Evolutionary conservation across 1,139 yeast genomes (phyloP).

Genomic region (Hyphopichia khmerensis): DNA sequence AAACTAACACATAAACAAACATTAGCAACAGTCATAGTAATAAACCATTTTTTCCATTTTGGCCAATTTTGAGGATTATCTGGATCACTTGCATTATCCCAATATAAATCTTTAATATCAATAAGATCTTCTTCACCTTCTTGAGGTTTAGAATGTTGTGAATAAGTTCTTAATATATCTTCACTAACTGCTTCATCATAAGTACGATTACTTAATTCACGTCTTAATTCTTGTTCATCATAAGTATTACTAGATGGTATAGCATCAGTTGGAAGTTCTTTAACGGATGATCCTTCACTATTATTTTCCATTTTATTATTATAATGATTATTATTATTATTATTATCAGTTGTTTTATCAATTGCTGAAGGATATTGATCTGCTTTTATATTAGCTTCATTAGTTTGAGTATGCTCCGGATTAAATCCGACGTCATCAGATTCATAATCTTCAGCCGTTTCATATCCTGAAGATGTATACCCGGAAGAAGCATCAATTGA

Average conservation of each 20-base stretch:
- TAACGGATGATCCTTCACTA: background rate
- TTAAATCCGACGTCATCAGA: background rate
- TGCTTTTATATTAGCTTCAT: background rate
- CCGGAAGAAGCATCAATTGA: slow-evolving; percentile 9
- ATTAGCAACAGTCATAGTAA: slow-evolving; percentile 61
- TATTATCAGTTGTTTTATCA: background rate
- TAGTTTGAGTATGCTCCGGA: background rate
- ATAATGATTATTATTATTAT: slow-evolving; percentile 6
- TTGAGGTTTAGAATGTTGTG: slow-evolving; percentile 2
- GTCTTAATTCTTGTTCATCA: slow-evolving; percentile 19
- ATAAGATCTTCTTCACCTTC: slow-evolving; percentile 18
- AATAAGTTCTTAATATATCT: slow-evolving; percentile 2
- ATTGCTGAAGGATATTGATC: background rate
- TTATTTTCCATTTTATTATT: slow-evolving; percentile 6
- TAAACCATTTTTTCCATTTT: slow-evolving; percentile 56
- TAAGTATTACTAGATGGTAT: background rate
- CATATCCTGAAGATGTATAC: slow-evolving; percentile 20
- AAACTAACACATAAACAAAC: slow-evolving; percentile 67
- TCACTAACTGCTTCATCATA: slow-evolving; percentile 13
- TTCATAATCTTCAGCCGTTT: slow-evolving; percentile 34
- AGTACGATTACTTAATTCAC: slow-evolving; percentile 17
- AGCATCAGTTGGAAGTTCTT: background rate
- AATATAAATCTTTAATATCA: slow-evolving; percentile 48
- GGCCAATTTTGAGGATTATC: slow-evolving; percentile 72
- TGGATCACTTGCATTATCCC: slow-evolving; percentile 62